Evolutionary conservation across 2,329 filamentous ascomycete genomes (phyloP).

Genomic region (Huntiella moniliformis): DNA sequence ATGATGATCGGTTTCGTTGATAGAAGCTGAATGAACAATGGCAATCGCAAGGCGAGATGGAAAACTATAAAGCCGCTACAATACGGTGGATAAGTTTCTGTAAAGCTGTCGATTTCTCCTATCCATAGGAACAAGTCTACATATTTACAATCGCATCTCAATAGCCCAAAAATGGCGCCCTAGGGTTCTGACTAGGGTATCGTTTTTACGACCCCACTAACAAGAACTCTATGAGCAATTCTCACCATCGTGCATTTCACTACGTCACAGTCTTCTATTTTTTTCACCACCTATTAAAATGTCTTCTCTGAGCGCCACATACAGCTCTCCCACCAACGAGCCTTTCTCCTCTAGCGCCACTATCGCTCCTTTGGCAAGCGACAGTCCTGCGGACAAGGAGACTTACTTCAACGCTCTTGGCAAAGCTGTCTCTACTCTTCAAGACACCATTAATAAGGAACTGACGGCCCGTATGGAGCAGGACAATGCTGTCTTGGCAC

Average conservation of each 20-base stretch:
- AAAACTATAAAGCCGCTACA: too few relatives aligned
- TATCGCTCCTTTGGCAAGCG: constrained; percentile 19
- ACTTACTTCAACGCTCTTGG: constrained; percentile 42
- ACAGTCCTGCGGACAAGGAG: constrained; percentile 30
- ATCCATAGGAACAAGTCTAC: too few relatives aligned
- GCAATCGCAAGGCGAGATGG: too few relatives aligned
- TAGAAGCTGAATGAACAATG: too few relatives aligned
- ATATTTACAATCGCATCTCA: too few relatives aligned
- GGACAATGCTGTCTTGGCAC: constrained; percentile 32
- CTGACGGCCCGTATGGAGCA: constrained; percentile 58
- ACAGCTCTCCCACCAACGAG: constrained; percentile 31
- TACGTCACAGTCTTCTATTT: neutral
- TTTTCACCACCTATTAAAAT: neutral
- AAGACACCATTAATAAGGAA: constrained; percentile 49
- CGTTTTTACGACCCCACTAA: neutral
- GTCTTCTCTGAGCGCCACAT: constrained; percentile 16
- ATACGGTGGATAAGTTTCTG: too few relatives aligned
- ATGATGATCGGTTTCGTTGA: too few relatives aligned
- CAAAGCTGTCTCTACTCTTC: constrained; percentile 35
- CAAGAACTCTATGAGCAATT: neutral
- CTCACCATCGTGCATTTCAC: neutral
- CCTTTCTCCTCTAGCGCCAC: constrained; percentile 25
- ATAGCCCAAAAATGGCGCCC: too few relatives aligned
- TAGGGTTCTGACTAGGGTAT: too few relatives aligned
- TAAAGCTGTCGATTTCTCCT: too few relatives aligned